Conservation (phyloP, 2,329 filamentous ascomycete species). For the Sporothrix inflata region DNA sequence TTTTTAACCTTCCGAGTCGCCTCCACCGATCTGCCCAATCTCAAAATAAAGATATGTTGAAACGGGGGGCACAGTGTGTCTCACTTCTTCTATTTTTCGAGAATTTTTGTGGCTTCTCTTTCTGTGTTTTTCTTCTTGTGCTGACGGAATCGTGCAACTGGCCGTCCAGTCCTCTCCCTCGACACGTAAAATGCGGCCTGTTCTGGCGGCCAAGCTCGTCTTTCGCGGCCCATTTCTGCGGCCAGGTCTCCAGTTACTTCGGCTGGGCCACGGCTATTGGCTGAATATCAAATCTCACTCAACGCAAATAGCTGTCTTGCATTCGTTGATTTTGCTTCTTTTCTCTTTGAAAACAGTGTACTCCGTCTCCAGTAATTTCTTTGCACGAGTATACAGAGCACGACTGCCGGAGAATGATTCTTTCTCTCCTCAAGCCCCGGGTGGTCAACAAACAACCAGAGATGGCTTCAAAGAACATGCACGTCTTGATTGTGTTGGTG, state of each 20-base stretch:
- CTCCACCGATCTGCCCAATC: not conserved
- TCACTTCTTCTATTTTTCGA: not conserved
- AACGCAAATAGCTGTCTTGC: not conserved
- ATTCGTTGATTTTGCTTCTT: not conserved
- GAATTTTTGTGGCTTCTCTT: not conserved
- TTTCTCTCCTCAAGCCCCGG: not conserved
- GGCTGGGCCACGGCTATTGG: not conserved
- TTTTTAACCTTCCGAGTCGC: not conserved
- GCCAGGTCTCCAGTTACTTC: not conserved
- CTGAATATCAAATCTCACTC: not conserved
- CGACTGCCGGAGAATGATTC: not conserved
- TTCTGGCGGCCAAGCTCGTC: not conserved
- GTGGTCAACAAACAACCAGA: not conserved
- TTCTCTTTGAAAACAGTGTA: not conserved
- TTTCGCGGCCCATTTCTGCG: slow-evolving; percentile 15
- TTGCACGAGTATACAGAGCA: not conserved
- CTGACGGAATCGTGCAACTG: slow-evolving; percentile 5
- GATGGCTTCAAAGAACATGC: not conserved
- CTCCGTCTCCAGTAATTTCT: not conserved
- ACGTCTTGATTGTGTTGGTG: not conserved
- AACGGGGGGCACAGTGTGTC: not conserved
- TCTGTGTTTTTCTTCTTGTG: not conserved
- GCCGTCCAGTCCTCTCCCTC: not conserved
- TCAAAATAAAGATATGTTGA: not conserved
- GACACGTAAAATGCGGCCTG: not conserved